Conservation (phyloP, 2,329 filamentous ascomycete species). For the Trichoderma polysporum region DNA sequence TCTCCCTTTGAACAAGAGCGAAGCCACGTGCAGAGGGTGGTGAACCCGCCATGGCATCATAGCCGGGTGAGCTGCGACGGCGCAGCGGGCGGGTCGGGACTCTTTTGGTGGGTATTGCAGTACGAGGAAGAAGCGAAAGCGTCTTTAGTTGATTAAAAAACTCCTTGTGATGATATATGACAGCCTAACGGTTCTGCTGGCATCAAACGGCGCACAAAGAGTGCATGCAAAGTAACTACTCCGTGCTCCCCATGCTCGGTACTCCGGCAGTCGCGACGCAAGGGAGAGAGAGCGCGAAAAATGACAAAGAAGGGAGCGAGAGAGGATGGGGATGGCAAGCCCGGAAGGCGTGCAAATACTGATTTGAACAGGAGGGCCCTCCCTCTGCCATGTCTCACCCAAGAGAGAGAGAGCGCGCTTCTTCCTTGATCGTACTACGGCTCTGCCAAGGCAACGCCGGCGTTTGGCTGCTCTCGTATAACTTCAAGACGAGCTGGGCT, state of each 20-base stretch:
- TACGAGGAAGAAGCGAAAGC: background rate
- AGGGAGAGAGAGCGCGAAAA: background rate
- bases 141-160: background rate
- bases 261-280: background rate
- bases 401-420: background rate
- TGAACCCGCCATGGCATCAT: slow-evolving; percentile 15
- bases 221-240: background rate
- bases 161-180: slow-evolving; percentile 15
- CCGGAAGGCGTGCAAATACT: background rate
- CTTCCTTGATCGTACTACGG: background rate
- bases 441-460: background rate
- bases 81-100: slow-evolving; percentile 8
- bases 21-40: slow-evolving; percentile 16
- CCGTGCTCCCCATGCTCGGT: background rate
- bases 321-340: background rate
- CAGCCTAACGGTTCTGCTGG: background rate
- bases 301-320: background rate
- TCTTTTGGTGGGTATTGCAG: background rate
- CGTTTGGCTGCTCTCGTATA: slow-evolving; percentile 2
- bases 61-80: slow-evolving; percentile 11
- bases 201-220: slow-evolving; percentile 4
- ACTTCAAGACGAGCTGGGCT: background rate
- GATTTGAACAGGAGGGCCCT: background rate
- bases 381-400: background rate
- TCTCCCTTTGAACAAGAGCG: slow-evolving; percentile 4